Base-by-base conservation (phyloP, 257 asterid species). In the Mitragyna speciosa region DNA sequence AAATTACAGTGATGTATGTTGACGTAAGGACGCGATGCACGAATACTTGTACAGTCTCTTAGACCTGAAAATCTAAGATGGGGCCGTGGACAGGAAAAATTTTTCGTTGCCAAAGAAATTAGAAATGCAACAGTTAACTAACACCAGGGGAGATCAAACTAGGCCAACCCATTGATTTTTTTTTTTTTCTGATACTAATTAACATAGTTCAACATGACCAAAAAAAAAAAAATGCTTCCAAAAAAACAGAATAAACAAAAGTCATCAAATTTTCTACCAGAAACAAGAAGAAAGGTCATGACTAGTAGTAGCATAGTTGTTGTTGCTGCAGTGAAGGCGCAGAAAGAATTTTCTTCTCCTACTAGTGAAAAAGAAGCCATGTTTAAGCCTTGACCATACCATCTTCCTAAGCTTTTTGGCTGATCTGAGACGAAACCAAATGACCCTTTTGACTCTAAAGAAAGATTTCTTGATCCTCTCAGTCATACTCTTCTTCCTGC, bases 401-500 rank as follows among this genome's bases (percentile, higher is more conserved):
- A 85, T 74, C 78, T 82, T 92, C 80, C 90, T 82, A 71, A 90
- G 65, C 83, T 82, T 87, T 54, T 71, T 82, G 0, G 87, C 92
- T 36, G 93, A 89, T 85, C 86, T 81, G 70, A 87, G 83, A 24
- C 89, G 85, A 33, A 79, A 56, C 72, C 86, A 86, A 0, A 90
- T 83, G 14, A 88, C 88, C 84, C 81, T 86, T 68, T 84, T 91
- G 22, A 90, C 90, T 80, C 91, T 85, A 69, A 87, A 85, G 75
- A 88, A 71, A 8, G 97, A 88, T 39, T 74, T 89, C 75, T 86
- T 90, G 24, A 92, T 84, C 81, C 87, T 90, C 75, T 88, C 92
- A 0, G 78, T 30, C 12, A 90, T 76, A 66, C 89, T 91, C 87
- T 83, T 88, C 84, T 92, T 94, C 83, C 98, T 80, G 33, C 96